Percentiles rank a stretch among this genome's conserved stretches.
Conservation (phyloP, 2,329 filamentous ascomycete genomes). For the Fusarium staphyleae region DNA sequence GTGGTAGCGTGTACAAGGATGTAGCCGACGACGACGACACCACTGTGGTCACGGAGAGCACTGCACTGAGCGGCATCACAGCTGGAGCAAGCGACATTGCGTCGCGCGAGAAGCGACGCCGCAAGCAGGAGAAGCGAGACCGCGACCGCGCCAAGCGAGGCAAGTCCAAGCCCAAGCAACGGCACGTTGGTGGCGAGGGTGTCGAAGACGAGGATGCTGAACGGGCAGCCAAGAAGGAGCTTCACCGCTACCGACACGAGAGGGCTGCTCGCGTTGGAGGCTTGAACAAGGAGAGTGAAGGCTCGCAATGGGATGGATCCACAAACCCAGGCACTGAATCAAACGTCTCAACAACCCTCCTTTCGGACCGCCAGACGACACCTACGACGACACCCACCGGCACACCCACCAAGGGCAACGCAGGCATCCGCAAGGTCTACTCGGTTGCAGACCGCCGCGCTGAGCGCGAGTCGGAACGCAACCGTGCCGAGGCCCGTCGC, state of each 20-base stretch:
- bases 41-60: slow-evolving; percentile 55
- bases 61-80: slow-evolving; percentile 61
- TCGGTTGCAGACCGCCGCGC: slow-evolving; percentile 63
- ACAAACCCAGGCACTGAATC: slow-evolving; percentile 69
- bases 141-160: slow-evolving; percentile 50
- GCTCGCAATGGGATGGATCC: slow-evolving; percentile 78
- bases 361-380: slow-evolving; percentile 63
- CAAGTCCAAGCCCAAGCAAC: slow-evolving; percentile 50
- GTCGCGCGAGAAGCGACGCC: slow-evolving; percentile 63
- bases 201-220: slow-evolving; percentile 71
- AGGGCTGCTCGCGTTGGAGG: slow-evolving; percentile 87
- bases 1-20: slow-evolving; percentile 83
- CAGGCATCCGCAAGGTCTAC: slow-evolving; percentile 68
- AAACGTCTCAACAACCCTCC: slow-evolving; percentile 67
- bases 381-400: slow-evolving; percentile 63
- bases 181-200: slow-evolving; percentile 64
- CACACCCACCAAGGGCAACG: slow-evolving; percentile 41
- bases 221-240: slow-evolving; percentile 68
- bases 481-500: slow-evolving; percentile 63
- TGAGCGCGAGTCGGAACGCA: slow-evolving; percentile 59
- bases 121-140: slow-evolving; percentile 58
- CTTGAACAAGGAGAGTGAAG: slow-evolving; percentile 82
- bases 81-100: slow-evolving; percentile 63
- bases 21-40: slow-evolving; percentile 59
- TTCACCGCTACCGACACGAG: slow-evolving; percentile 86